These are phyloP conservation scores for Gossypium armourianum DNA, from an alignment of 441 rosid genomes.

Conservation along the genomic window DNA sequence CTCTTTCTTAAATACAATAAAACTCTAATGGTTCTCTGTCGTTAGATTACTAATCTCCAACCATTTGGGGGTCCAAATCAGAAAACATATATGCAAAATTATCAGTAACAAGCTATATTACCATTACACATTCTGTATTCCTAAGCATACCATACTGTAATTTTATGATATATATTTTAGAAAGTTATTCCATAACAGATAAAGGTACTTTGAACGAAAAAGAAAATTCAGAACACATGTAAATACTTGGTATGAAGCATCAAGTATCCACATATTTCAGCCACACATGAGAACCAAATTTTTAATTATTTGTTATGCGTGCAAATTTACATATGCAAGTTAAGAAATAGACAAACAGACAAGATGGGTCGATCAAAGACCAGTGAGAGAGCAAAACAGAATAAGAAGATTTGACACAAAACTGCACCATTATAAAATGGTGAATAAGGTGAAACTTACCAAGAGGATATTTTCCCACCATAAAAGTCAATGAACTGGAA, in stretches of 20 bases:
- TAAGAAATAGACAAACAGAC: not conserved
- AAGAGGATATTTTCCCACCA: slow-evolving; percentile 56
- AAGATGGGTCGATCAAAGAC: not conserved
- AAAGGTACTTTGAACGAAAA: not conserved
- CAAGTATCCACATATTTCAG: not conserved
- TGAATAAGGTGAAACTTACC: slow-evolving; percentile 28
- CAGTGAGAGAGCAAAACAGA: not conserved
- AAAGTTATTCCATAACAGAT: not conserved
- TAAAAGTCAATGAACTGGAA: slow-evolving; percentile 72
- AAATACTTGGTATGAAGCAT: not conserved
- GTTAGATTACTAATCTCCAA: not conserved
- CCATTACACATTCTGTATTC: not conserved
- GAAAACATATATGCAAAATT: not conserved
- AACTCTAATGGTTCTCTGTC: not conserved
- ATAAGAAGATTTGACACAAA: slow-evolving; percentile 2
- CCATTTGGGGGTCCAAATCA: not conserved
- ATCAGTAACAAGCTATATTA: not conserved
- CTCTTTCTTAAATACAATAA: not conserved
- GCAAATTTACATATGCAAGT: not conserved
- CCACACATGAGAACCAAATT: not conserved
- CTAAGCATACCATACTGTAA: not conserved
- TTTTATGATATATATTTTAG: not conserved
- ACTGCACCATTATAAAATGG: not conserved
- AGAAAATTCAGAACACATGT: not conserved
- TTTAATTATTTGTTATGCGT: not conserved